These are phyloP conservation scores for Chaetomiaceae sp. DNA, from an alignment of 2,329 filamentous ascomycete genomes.

Conservation along the genomic window DNA sequence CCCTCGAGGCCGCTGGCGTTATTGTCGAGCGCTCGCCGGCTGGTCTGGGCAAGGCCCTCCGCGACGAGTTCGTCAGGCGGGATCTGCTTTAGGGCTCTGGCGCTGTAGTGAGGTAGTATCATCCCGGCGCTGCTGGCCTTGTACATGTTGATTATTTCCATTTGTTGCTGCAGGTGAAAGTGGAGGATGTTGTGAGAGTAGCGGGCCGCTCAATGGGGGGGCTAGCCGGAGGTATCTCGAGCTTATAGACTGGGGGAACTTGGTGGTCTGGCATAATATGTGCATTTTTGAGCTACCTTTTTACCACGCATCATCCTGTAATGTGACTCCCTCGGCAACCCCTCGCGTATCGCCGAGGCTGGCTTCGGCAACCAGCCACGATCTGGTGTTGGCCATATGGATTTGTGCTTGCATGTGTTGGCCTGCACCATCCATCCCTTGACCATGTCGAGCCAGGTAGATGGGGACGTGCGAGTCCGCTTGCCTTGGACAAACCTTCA, in stretches of 20 bases:
- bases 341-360: no score
- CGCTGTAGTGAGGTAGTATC: slow-evolving; percentile 1
- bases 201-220: not conserved
- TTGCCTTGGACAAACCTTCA: no score
- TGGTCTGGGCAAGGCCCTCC: slow-evolving; percentile 84
- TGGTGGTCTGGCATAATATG: slow-evolving; percentile 23
- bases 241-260: slow-evolving; percentile 29
- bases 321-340: not conserved
- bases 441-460: no score
- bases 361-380: no score
- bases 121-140: not conserved
- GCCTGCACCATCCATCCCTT: no score
- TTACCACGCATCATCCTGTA: slow-evolving; percentile 3
- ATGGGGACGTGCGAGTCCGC: no score
- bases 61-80: slow-evolving; percentile 91
- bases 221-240: slow-evolving; percentile 8
- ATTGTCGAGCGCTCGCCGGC: slow-evolving; percentile 95
- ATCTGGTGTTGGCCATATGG: no score
- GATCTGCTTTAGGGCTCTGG: slow-evolving; percentile 71
- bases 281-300: slow-evolving; percentile 18
- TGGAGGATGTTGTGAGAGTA: slow-evolving; percentile 2
- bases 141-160: slow-evolving; percentile 18
- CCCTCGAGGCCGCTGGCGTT: slow-evolving; percentile 88
- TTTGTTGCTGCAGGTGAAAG: slow-evolving; percentile 6
- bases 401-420: no score